Percentiles rank a stretch among this genome's conserved stretches.
These are phyloP conservation scores for Triticum timopheevii DNA, from an alignment of 176 grass and related monocot genomes.

Conservation along the genomic window DNA sequence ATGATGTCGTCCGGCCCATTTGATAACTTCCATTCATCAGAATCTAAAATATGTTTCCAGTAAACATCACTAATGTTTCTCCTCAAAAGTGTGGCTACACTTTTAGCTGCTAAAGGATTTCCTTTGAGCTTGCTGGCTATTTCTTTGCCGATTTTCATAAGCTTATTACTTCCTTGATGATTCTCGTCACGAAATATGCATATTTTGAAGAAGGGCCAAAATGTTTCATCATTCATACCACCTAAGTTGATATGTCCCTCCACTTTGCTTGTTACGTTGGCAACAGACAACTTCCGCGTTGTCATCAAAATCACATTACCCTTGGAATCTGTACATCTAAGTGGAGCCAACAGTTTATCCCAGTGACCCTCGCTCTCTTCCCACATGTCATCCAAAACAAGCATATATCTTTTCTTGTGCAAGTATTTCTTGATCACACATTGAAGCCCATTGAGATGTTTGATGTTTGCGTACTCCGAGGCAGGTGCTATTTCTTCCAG, in stretches of 20 bases:
- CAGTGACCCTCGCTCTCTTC: constrained; percentile 43
- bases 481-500: constrained; percentile 7
- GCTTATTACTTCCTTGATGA: not conserved
- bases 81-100: constrained; percentile 38
- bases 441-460: not conserved
- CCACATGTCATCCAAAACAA: constrained; percentile 70
- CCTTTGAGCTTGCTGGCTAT: constrained; percentile 43
- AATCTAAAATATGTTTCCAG: constrained; percentile 36
- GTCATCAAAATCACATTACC: constrained; percentile 48
- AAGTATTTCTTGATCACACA: constrained; percentile 36
- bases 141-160: constrained; percentile 22
- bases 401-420: constrained; percentile 29
- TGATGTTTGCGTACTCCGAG: no score
- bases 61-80: not conserved
- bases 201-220: constrained; percentile 38
- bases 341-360: constrained; percentile 46
- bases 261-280: not conserved
- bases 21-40: constrained; percentile 31
- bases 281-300: constrained; percentile 36
- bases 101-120: constrained; percentile 57
- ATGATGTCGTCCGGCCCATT: not conserved
- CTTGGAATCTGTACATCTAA: constrained; percentile 30
- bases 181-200: constrained; percentile 42
- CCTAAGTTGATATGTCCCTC: constrained; percentile 23
- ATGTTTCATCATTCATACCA: constrained; percentile 35